These are phyloP conservation scores for Daedaleopsis nitida DNA, from an alignment of 768 basidiomycete genomes.

Conservation along the genomic window DNA sequence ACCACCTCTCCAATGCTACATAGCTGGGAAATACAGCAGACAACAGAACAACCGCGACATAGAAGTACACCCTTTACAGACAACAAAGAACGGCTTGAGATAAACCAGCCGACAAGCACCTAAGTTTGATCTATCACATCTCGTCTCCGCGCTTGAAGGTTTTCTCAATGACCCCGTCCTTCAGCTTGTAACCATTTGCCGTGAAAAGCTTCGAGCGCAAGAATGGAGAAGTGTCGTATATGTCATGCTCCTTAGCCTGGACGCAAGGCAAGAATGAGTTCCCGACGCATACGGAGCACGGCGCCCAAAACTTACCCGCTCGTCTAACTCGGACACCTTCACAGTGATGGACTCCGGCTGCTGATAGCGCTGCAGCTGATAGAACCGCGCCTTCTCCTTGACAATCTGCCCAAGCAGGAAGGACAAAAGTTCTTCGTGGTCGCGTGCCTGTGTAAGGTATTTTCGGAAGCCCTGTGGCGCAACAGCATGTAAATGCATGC, in stretches of 20 bases:
- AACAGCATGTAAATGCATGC: not conserved
- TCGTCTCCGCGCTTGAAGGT: slow-evolving; percentile 49
- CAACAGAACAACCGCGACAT: not conserved
- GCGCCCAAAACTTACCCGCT: slow-evolving; percentile 57
- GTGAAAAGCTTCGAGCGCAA: slow-evolving; percentile 80
- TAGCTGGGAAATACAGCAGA: not conserved
- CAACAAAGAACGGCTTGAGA: not conserved
- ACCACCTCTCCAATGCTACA: too few species aligned
- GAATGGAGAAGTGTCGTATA: slow-evolving; percentile 89
- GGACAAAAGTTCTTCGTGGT: slow-evolving; percentile 93
- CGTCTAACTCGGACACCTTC: slow-evolving; percentile 82
- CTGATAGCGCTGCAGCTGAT: slow-evolving; percentile 74
- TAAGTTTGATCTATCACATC: not conserved
- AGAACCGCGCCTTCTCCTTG: slow-evolving; percentile 87
- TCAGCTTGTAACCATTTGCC: slow-evolving; percentile 85
- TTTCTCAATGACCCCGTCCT: slow-evolving; percentile 70
- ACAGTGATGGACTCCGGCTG: slow-evolving; percentile 79
- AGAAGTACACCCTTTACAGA: not conserved
- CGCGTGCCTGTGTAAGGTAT: slow-evolving; percentile 93
- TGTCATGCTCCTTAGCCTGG: slow-evolving; percentile 97
- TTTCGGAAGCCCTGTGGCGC: slow-evolving; percentile 85
- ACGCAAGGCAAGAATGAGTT: not conserved
- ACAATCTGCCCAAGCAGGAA: slow-evolving; percentile 93
- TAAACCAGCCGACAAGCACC: not conserved
- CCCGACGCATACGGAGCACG: not conserved